Base-by-base conservation (phyloP, 495 filamentous ascomycete species). In the Penicillium waksmanii region DNA sequence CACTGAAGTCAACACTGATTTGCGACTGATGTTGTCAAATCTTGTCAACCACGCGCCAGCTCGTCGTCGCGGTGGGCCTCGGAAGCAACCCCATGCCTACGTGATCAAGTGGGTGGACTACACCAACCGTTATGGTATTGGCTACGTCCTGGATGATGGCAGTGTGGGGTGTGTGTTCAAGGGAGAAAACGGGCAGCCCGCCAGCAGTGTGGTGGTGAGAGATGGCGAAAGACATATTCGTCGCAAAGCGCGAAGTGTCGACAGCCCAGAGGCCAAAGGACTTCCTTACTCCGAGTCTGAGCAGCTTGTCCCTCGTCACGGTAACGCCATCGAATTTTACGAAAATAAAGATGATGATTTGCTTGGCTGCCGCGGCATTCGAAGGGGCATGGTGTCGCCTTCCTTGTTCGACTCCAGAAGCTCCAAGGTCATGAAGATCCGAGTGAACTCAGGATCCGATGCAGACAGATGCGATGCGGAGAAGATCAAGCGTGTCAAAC, bases 51-150 rank as follows among this genome's bases (percentile, higher is more conserved):
- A 73, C 19, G 72, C 76, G 9, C 60, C 75, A 4, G 60, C 59
- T 36, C 74, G 78, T 18, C 70, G 74, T 34, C 67, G 77, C 8
- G 64, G 65, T 7, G 65, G 67, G 0, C 53, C 70, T 1, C 63
- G 72, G 49, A 68, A 74, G 38, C 58, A 72, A 15, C 76, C 78
- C 1, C 78, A 80, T 49, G 61, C 76, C 18, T 80, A 80, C 65
- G 89, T 96, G 21, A 87, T 92, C 21, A 95, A 94, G 68, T 96
- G 92, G 92, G 92, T 96, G n/a, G 92, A 96, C 65, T 96, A 95
- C 64, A 92, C 91, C 25, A 95, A 95, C 71, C 91, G 91, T 63
- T 93, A 92, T 65, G 92, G 92, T 1, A 81, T 94, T 40, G 92
- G 91, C 5, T 96, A 96, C 61, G 90, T 93, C 40, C 73, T 96